Conservation (phyloP, 305 asterid species). For the Fraxinus platypoda region DNA sequence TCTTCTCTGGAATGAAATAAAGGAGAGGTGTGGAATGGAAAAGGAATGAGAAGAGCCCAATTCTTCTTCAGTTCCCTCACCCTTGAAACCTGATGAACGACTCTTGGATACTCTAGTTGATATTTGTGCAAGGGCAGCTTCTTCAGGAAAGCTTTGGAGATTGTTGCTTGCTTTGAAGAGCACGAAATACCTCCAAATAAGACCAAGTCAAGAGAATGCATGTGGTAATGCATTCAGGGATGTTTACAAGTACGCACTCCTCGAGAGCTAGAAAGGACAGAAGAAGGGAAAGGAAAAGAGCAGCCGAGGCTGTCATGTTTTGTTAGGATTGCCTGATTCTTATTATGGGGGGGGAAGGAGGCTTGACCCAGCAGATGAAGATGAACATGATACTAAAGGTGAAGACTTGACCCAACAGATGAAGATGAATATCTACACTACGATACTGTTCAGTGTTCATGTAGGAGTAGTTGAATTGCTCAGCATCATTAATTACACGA, state of each 20-base stretch:
- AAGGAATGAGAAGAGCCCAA: conserved; percentile 29
- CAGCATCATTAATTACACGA: background rate
- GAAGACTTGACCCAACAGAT: too few species aligned
- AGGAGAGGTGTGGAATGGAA: conserved; percentile 59
- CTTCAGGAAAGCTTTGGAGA: conserved; percentile 83
- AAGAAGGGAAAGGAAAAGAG: conserved; percentile 78
- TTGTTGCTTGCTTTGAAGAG: conserved; percentile 87
- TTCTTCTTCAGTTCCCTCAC: conserved; percentile 37
- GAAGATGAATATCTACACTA: background rate
- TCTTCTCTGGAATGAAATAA: conserved; percentile 80
- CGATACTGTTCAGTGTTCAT: too few species aligned
- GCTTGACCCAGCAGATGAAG: conserved; percentile 41
- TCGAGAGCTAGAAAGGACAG: conserved; percentile 82
- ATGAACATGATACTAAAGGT: conserved; percentile 31
- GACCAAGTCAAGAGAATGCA: conserved; percentile 81
- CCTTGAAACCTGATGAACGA: conserved; percentile 76
- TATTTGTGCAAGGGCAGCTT: conserved; percentile 87
- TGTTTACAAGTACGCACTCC: conserved; percentile 95
- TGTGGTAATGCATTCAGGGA: conserved; percentile 94
- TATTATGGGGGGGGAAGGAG: conserved; percentile 87
- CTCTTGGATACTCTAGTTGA: conserved; percentile 83
- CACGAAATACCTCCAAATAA: conserved; percentile 84
- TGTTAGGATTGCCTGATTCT: conserved; percentile 90
- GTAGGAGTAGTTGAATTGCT: background rate
- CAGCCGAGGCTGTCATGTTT: conserved; percentile 94